Percentiles rank a stretch among this genome's conserved stretches.
Evolutionary conservation across 2,329 filamentous ascomycete species (phyloP).

Genomic region (Fusarium camptoceras): DNA sequence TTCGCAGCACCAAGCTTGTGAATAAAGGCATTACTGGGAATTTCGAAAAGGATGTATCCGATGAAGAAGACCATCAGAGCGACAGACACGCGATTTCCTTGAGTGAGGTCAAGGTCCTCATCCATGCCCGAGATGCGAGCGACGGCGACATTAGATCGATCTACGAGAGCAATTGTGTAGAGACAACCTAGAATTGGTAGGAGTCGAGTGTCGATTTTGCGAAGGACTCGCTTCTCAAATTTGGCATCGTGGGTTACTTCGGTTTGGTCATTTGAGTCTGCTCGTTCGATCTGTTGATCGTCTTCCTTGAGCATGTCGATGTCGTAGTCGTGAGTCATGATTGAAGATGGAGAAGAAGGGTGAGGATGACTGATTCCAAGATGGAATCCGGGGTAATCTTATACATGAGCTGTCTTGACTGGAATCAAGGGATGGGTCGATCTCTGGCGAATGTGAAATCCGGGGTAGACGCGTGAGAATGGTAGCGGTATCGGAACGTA

Average conservation of each 20-base stretch:
- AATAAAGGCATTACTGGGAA: constrained; percentile 33
- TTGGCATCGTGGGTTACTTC: constrained; percentile 3
- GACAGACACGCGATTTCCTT: constrained; percentile 15
- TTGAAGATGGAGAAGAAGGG: background rate
- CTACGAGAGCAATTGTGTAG: constrained; percentile 34
- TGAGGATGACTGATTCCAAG: accelerated
- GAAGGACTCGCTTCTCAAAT: constrained; percentile 27
- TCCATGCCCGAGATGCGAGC: constrained; percentile 37
- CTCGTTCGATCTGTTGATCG: constrained; percentile 11
- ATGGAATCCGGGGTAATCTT: background rate
- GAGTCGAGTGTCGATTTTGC: constrained; percentile 26
- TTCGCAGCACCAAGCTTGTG: constrained; percentile 32
- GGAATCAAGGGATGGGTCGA: background rate
- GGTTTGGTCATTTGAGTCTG: background rate
- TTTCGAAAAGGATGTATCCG: constrained; percentile 29
- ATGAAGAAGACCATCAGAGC: constrained; percentile 38
- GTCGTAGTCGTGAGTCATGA: background rate
- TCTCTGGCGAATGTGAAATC: background rate
- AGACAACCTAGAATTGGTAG: constrained; percentile 29
- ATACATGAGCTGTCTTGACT: background rate
- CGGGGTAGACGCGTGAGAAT: too few relatives aligned
- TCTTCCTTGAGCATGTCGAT: constrained; percentile 4
- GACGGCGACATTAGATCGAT: constrained; percentile 31
- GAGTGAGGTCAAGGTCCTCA: constrained; percentile 18
- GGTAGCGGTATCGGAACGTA: background rate